phyloP scores from a whole-genome alignment of 495 filamentous ascomycete genomes.

The Oidiodendron maius region DNA sequence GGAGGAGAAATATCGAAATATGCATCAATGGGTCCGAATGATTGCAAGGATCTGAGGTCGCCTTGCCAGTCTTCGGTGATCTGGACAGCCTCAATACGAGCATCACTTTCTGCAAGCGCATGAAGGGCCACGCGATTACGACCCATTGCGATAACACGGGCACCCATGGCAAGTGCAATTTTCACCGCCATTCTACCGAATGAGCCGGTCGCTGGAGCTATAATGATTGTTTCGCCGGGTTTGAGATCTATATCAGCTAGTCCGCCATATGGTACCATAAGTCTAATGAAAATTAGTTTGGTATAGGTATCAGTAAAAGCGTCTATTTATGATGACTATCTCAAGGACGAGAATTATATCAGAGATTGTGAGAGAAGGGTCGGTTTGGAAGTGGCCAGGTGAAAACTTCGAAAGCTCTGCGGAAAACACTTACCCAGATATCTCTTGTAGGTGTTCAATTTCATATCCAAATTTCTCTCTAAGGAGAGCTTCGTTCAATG shows the following conservation, averaged over 20 bases:
- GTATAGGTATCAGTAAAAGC: no score
- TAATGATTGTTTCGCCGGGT: conserved; percentile 46
- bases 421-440: conserved; percentile 17
- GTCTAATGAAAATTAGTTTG: no score
- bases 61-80: conserved; percentile 35
- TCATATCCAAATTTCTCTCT: no score
- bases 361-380: no score
- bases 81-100: conserved; percentile 28
- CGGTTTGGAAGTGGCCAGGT: no score
- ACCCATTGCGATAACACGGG: conserved; percentile 45
- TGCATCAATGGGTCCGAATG: conserved; percentile 31
- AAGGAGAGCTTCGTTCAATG: conserved; percentile 31
- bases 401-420: conserved; percentile 32
- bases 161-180: conserved; percentile 45
- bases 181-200: conserved; percentile 44
- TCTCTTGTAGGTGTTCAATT: no score
- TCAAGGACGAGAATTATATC: no score
- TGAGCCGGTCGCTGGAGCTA: conserved; percentile 45
- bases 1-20: conserved; percentile 45
- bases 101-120: conserved; percentile 13
- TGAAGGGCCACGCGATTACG: conserved; percentile 33
- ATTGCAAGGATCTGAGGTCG: conserved; percentile 23
- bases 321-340: no score
- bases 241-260: conserved; percentile 41
- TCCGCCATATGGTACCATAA: conserved; percentile 46